Evolutionary conservation across 2,329 filamentous ascomycete species (phyloP).

Genomic region (Botrytis byssoidea): DNA sequence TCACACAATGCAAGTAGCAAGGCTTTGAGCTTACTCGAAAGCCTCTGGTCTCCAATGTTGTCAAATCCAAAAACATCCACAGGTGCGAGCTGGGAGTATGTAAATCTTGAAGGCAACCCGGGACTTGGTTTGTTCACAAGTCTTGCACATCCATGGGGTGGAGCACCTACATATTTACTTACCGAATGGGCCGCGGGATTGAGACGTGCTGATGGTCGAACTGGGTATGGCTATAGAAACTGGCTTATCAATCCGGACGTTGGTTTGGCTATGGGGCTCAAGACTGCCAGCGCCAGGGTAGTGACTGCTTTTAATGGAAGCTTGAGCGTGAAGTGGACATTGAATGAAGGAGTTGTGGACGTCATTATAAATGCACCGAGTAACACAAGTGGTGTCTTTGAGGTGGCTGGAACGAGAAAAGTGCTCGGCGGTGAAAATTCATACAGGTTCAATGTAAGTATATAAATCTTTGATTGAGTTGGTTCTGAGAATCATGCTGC

Average conservation of each 20-base stretch:
- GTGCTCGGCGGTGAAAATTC: not conserved
- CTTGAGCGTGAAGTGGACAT: not conserved
- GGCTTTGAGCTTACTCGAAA: slow-evolving; percentile 38
- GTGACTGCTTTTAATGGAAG: not conserved
- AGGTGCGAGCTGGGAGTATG: slow-evolving; percentile 48
- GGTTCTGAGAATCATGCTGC: not conserved
- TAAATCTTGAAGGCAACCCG: slow-evolving; percentile 38
- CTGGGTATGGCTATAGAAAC: not conserved
- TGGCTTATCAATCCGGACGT: not conserved
- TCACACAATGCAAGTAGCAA: not conserved
- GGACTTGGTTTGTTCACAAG: slow-evolving; percentile 46
- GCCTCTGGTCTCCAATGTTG: slow-evolving; percentile 46
- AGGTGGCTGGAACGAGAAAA: not conserved
- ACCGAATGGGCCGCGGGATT: not conserved
- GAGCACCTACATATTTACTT: slow-evolving; percentile 46
- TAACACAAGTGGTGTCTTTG: not conserved
- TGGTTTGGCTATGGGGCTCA: not conserved
- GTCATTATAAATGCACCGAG: not conserved
- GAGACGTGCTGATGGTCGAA: not conserved
- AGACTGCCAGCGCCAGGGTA: not conserved
- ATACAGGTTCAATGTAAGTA: not conserved
- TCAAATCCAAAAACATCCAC: slow-evolving; percentile 40
- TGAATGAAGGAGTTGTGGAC: not conserved
- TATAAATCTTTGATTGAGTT: not conserved
- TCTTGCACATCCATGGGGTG: slow-evolving; percentile 47